A percentile compares a stretch with the other conserved stretches of the same genome.
Evolutionary conservation across 1,139 yeast genomes (phyloP).

Genomic region (Sugiyamaella grinbergsii): DNA sequence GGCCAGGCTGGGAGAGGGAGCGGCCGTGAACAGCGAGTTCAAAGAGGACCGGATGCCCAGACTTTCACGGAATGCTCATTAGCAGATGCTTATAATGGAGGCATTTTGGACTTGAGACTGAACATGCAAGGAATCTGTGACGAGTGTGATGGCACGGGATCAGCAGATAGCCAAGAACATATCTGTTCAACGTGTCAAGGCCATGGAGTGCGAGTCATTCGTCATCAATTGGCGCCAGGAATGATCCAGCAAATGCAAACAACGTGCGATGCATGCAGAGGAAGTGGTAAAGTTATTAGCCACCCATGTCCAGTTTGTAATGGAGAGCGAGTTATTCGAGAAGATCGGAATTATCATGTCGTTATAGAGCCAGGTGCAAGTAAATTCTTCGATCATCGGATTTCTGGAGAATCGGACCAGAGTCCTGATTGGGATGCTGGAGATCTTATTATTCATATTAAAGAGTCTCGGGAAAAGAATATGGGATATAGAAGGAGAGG

Average conservation of each 20-base stretch:
- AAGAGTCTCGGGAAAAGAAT: conserved; percentile 51
- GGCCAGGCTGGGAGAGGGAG: conserved; percentile 46
- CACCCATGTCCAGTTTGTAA: conserved; percentile 67
- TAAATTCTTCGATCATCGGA: conserved; percentile 58
- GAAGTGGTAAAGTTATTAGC: conserved; percentile 68
- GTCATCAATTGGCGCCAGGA: conserved; percentile 82
- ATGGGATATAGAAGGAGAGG: conserved; percentile 88
- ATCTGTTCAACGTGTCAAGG: conserved; percentile 74
- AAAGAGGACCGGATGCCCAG: conserved; percentile 67
- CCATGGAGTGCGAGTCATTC: conserved; percentile 64
- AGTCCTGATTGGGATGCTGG: conserved; percentile 83
- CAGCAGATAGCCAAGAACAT: conserved; percentile 70
- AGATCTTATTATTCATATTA: conserved; percentile 62
- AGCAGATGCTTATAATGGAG: conserved; percentile 70
- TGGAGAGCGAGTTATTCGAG: conserved; percentile 67
- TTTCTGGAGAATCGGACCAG: conserved; percentile 81
- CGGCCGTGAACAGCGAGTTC: conserved; percentile 47
- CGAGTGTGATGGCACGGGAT: conserved; percentile 80
- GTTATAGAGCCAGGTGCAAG: conserved; percentile 71
- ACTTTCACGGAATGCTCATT: conserved; percentile 60
- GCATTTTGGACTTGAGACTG: conserved; percentile 59
- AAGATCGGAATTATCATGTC: conserved; percentile 58
- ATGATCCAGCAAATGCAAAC: conserved; percentile 85
- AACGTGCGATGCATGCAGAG: conserved; percentile 77
- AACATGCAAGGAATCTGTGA: conserved; percentile 75